Evolutionary conservation across 164 flowering plant genomes (phyloP).

Genomic region (Litsea cubeba): DNA sequence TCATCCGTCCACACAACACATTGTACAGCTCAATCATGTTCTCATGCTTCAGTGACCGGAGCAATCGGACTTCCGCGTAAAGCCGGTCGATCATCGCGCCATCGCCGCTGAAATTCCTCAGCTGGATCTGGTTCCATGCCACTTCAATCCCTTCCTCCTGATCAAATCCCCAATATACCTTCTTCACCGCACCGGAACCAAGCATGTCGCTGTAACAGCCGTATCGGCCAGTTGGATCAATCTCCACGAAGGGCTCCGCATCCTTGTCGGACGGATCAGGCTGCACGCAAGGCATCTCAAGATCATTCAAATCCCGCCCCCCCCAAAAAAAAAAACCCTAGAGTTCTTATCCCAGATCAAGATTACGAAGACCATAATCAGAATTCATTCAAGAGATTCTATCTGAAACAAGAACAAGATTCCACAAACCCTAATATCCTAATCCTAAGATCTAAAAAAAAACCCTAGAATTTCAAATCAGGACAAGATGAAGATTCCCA

Average conservation of each 20-base stretch:
- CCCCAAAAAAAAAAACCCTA: neutral
- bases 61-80: slow-evolving; percentile 41
- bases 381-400: no score
- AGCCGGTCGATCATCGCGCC: slow-evolving; percentile 40
- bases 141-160: slow-evolving; percentile 80
- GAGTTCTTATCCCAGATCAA: neutral
- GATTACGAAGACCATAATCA: no score
- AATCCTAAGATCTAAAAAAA: no score
- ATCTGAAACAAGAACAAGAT: no score
- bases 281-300: slow-evolving; percentile 37
- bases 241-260: slow-evolving; percentile 56
- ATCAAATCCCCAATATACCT: slow-evolving; percentile 76
- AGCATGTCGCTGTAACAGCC: slow-evolving; percentile 65
- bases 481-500: no score
- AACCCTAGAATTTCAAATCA: no score
- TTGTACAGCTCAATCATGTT: slow-evolving; percentile 41
- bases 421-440: no score
- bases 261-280: slow-evolving; percentile 29
- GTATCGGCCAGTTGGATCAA: slow-evolving; percentile 64
- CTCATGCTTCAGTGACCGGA: slow-evolving; percentile 37
- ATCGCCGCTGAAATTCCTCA: slow-evolving; percentile 43
- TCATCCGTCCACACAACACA: slow-evolving; percentile 55
- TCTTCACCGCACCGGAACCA: slow-evolving; percentile 71
- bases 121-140: slow-evolving; percentile 76
- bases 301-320: no score